Percentiles rank a stretch among this genome's conserved stretches.
phyloP scores from a whole-genome alignment of 1,139 yeast species.

The Wickerhamomyces sp. region DNA sequence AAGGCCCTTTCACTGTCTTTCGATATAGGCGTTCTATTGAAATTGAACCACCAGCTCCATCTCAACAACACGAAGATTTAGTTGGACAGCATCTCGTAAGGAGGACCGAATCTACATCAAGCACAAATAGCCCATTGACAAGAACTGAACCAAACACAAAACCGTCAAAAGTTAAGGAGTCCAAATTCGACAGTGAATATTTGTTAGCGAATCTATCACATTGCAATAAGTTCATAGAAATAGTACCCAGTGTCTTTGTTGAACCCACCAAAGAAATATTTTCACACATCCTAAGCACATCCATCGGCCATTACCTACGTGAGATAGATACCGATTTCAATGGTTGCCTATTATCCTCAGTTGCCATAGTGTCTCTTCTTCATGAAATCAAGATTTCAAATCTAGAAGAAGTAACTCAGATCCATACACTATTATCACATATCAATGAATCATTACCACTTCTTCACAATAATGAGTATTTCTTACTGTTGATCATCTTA shows the following conservation, averaged over 20 bases:
- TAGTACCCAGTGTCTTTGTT: neutral
- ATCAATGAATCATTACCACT: neutral
- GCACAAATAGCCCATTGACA: neutral
- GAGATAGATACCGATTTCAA: neutral
- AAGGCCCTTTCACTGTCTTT: conserved; percentile 11
- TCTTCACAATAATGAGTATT: conserved; percentile 3
- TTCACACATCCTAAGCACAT: neutral
- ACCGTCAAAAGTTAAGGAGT: too few relatives aligned
- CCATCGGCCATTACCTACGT: neutral
- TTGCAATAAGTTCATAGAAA: neutral
- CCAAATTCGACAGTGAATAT: neutral
- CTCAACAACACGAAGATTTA: neutral
- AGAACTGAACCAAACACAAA: too few relatives aligned
- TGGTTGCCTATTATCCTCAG: neutral
- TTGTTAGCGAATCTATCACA: neutral
- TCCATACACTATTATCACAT: neutral
- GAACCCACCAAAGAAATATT: neutral
- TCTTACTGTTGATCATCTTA: conserved; percentile 5
- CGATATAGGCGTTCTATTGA: neutral
- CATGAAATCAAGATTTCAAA: neutral
- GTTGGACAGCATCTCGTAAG: neutral
- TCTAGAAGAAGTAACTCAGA: neutral
- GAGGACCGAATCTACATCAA: neutral
- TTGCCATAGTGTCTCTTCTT: neutral
- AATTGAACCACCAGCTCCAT: neutral